phyloP scores from a whole-genome alignment of 2,329 filamentous ascomycete genomes.

The Aspergillus caelatus region DNA sequence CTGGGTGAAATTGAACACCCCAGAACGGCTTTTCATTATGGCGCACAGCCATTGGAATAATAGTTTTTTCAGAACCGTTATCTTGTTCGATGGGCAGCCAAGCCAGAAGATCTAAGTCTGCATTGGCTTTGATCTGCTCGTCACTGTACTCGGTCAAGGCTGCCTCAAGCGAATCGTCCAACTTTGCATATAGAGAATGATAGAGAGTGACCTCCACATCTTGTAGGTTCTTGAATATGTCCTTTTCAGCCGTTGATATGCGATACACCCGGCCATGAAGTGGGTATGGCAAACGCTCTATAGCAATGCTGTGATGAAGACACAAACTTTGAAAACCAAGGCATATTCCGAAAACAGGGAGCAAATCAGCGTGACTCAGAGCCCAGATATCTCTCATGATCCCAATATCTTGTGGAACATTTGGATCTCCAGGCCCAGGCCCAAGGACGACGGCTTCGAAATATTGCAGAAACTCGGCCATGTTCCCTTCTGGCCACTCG shows the following conservation, averaged over 20 bases:
- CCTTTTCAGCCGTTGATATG: conserved; percentile 61
- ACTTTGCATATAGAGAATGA: conserved; percentile 61
- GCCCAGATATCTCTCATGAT: conserved; percentile 78
- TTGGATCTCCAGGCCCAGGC: conserved; percentile 84
- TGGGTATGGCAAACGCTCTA: conserved; percentile 70
- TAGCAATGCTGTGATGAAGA: conserved; percentile 65
- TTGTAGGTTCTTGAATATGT: conserved; percentile 67
- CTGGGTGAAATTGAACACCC: conserved; percentile 89
- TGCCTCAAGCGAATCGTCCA: conserved; percentile 35
- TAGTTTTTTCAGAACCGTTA: conserved; percentile 30
- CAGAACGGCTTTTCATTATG: conserved; percentile 74
- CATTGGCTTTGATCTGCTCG: neutral
- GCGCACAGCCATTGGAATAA: conserved; percentile 74
- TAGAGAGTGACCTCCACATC: conserved; percentile 74
- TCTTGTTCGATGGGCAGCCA: conserved; percentile 57
- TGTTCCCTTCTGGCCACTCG: conserved; percentile 43
- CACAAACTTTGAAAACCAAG: conserved; percentile 85
- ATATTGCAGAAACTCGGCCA: conserved; percentile 53
- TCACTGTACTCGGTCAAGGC: neutral
- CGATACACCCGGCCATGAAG: conserved; percentile 79
- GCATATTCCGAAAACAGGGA: conserved; percentile 87
- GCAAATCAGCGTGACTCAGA: conserved; percentile 57
- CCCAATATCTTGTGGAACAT: conserved; percentile 73
- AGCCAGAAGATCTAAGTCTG: conserved; percentile 57
- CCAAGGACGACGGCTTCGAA: conserved; percentile 89